Evolutionary conservation across 495 filamentous ascomycete species (phyloP).

Genomic region (Chaetomium cochliodes): DNA sequence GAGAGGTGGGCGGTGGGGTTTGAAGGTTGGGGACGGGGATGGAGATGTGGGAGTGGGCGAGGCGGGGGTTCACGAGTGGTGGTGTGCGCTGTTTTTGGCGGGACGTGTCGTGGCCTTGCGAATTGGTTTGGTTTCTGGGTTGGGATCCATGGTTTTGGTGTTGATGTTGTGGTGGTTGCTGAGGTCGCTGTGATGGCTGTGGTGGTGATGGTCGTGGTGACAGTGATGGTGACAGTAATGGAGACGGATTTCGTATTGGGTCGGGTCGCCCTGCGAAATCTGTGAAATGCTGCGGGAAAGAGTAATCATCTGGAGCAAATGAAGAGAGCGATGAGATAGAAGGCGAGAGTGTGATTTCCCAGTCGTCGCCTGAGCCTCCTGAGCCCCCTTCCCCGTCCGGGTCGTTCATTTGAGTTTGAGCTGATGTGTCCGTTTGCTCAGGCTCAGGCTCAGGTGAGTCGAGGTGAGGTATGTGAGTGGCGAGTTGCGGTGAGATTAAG

Average conservation of each 20-base stretch:
- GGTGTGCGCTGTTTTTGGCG: conserved; percentile 9
- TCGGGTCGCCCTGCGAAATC: neutral
- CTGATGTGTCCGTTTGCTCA: neutral
- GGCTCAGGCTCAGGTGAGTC: too few relatives aligned
- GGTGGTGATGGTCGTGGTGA: neutral
- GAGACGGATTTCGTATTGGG: neutral
- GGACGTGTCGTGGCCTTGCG: neutral
- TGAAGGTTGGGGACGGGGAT: conserved; percentile 2
- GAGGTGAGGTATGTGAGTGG: neutral
- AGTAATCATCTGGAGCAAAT: conserved; percentile 21
- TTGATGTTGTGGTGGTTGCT: neutral
- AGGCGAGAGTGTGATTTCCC: conserved; percentile 21
- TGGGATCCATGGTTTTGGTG: conserved; percentile 2
- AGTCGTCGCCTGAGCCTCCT: conserved; percentile 17
- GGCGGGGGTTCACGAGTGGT: neutral
- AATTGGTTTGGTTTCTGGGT: neutral
- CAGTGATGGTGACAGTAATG: neutral
- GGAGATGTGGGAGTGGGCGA: neutral
- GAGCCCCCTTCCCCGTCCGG: conserved; percentile 20
- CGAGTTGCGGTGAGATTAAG: neutral
- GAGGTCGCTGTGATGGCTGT: neutral
- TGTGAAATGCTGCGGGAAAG: conserved; percentile 13
- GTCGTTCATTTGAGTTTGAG: conserved; percentile 1
- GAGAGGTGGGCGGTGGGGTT: conserved; percentile 7
- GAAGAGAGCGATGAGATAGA: conserved; percentile 26